Evolutionary conservation across 2,329 filamentous ascomycete genomes (phyloP), one percentile per base, ranked within the genome.

Genomic region (Coleophoma eucalyptorum): DNA sequence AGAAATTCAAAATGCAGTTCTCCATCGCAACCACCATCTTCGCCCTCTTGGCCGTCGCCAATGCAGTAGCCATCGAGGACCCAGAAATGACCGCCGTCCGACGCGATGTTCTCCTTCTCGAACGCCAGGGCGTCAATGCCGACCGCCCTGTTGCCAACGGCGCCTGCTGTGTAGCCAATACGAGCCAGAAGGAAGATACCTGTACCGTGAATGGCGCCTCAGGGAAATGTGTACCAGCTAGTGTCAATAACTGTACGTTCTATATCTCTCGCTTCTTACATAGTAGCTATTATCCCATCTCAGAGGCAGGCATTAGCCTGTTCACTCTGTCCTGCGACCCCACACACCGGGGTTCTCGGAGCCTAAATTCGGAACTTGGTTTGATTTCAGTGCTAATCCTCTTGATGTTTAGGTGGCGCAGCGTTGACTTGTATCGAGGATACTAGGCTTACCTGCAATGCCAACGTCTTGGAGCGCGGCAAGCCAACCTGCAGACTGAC

Each of bases 121-220:
- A 58, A 5, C 62, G 62, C 46, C 58, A 60, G n/a, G 51, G 56
- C 41, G 43, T 47, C 13, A 70, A 70, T 60, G 59, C 48, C 40
- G 61, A 63, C 59, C 62, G 68, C 15, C 67, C 67, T 13, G 64
- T 68, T 12, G 65, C 68, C 31, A 59, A 42, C 31, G 68, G 68
- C 35, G 55, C 55, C 33, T 70, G 68, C 64, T 70, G 68, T 55
- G 61, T 68, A 15, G 60, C 64, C 53, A 63, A 63, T 53, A 66
- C 61, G 4, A 65, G 53, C 52, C 53, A 69, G 41, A 70, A 70
- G 65, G 64, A 70, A 56, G 68, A 70, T 54, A 54, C 65, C 46
- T 70, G 68, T 64, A 59, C 43, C 19, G 58, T 63, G 49, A 66
- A 66, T 54, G 67, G 67, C 50, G 54, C 63, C 54, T 38, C 51